Percentiles rank a stretch among this genome's conserved stretches.
Conservation (phyloP, 441 rosid genomes). For the Bocquillonia castaneifolia region DNA sequence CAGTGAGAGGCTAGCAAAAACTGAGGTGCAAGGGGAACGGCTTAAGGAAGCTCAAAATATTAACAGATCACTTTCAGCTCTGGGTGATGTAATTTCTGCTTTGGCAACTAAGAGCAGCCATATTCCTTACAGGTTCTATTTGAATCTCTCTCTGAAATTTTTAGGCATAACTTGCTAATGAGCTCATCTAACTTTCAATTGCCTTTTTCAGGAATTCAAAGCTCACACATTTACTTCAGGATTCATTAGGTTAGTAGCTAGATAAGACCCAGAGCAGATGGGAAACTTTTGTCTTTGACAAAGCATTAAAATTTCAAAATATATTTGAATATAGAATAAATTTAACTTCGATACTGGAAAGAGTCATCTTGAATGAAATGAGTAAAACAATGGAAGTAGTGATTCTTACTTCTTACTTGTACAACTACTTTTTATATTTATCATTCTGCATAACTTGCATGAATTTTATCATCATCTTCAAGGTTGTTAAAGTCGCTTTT, state of each 20-base stretch:
- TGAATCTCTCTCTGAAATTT: not conserved
- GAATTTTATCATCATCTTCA: too few relatives aligned
- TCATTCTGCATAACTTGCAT: too few relatives aligned
- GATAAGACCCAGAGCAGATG: not conserved
- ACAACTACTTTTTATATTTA: too few relatives aligned
- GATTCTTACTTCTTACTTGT: too few relatives aligned
- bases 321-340: too few relatives aligned
- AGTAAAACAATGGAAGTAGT: too few relatives aligned
- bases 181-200: not conserved
- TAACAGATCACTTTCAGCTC: slow-evolving; percentile 72
- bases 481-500: too few relatives aligned
- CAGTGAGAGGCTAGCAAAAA: slow-evolving; percentile 80
- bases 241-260: slow-evolving; percentile 54
- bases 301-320: too few relatives aligned
- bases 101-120: slow-evolving; percentile 72
- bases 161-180: not conserved
- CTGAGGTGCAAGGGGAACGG: slow-evolving; percentile 77
- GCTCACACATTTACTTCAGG: slow-evolving; percentile 83
- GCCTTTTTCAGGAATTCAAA: slow-evolving; percentile 59
- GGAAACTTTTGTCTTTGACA: not conserved
- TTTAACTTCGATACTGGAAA: too few relatives aligned
- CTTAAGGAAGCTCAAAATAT: slow-evolving; percentile 84
- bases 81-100: slow-evolving; percentile 75
- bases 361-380: too few relatives aligned
- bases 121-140: slow-evolving; percentile 65